These are phyloP conservation scores for Secale cereale DNA, from an alignment of 176 grass and related monocot species.

Conservation along the genomic window DNA sequence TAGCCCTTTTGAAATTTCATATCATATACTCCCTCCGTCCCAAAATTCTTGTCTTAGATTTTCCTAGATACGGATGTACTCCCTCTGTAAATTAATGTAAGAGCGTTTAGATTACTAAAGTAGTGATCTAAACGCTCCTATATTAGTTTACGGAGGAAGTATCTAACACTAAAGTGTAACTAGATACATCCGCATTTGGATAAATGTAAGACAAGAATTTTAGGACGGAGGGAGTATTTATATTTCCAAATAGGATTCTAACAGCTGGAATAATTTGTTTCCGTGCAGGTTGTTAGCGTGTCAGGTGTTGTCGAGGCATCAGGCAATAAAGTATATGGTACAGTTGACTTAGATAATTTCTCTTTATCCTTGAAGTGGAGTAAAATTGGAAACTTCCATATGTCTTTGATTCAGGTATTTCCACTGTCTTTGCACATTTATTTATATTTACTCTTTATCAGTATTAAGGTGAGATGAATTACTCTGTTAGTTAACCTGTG, in stretches of 20 bases:
- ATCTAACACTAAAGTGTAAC: too few species aligned
- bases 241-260: background rate
- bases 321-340: slow-evolving; percentile 70
- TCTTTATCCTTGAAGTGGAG: slow-evolving; percentile 87
- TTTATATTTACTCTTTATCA: background rate
- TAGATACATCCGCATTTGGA: too few species aligned
- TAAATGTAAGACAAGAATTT: too few species aligned
- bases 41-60: too few species aligned
- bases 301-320: slow-evolving; percentile 63
- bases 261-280: slow-evolving; percentile 11
- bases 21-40: background rate
- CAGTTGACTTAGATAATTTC: slow-evolving; percentile 64
- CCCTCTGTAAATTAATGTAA: too few species aligned
- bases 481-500: background rate
- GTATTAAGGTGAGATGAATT: background rate
- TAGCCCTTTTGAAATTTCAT: background rate
- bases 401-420: slow-evolving; percentile 84
- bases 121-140: too few species aligned
- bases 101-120: too few species aligned
- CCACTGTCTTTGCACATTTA: background rate
- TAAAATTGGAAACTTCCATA: slow-evolving; percentile 75
- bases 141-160: too few species aligned
- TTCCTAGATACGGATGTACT: too few species aligned
- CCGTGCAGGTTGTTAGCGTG: slow-evolving; percentile 56
- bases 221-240: background rate